These are phyloP conservation scores for Baeospora myosura DNA, from an alignment of 1,284 basidiomycete species.

Conservation along the genomic window DNA sequence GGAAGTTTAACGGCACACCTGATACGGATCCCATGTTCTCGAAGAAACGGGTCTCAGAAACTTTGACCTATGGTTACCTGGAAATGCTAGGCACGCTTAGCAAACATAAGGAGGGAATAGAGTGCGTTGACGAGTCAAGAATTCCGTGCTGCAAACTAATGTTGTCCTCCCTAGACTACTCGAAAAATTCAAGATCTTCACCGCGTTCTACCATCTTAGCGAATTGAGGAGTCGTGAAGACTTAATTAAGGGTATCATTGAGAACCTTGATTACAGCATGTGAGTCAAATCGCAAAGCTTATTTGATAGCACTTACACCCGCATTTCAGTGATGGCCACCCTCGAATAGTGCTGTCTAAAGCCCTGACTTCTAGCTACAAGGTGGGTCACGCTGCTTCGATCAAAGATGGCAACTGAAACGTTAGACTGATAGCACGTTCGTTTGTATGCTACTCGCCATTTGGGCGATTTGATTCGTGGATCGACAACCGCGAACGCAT, in stretches of 20 bases:
- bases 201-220: conserved; percentile 89
- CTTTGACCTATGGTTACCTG: conserved; percentile 88
- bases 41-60: conserved; percentile 74
- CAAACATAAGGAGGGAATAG: conserved; percentile 81
- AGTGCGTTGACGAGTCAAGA: conserved; percentile 61
- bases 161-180: conserved; percentile 52
- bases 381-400: conserved; percentile 27
- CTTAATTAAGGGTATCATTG: conserved; percentile 84
- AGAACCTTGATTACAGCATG: conserved; percentile 88
- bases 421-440: conserved; percentile 60
- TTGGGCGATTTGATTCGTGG: conserved; percentile 74
- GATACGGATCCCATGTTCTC: conserved; percentile 82
- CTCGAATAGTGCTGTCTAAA: conserved; percentile 87
- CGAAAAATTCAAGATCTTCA: conserved; percentile 90
- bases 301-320: conserved; percentile 6
- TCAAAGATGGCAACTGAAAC: conserved; percentile 8
- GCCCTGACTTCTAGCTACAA: conserved; percentile 89
- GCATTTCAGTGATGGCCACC: conserved; percentile 77
- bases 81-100: conserved; percentile 93
- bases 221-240: conserved; percentile 89
- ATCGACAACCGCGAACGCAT: conserved; percentile 60
- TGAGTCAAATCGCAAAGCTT: conserved; percentile 30
- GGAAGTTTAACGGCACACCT: conserved; percentile 58
- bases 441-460: conserved; percentile 84
- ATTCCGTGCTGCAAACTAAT: background rate